phyloP scores from a whole-genome alignment of 495 filamentous ascomycete genomes.

The Durotheca rogersii region DNA sequence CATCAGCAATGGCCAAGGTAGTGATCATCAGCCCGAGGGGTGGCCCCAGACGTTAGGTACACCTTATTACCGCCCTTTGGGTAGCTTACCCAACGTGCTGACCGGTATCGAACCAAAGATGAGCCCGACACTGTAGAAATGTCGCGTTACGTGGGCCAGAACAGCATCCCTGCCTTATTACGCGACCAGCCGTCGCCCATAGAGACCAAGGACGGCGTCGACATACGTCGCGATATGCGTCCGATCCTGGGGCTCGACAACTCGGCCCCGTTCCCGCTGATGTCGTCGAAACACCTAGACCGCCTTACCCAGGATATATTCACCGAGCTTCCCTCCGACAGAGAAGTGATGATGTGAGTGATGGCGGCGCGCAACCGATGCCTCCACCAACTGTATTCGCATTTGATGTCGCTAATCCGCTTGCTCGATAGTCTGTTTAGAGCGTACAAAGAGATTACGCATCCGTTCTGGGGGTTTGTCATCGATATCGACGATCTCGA shows the following conservation, averaged over 20 bases:
- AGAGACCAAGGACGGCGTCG: conserved; percentile 48
- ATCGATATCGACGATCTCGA: conserved; percentile 68
- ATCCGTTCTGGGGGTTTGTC: conserved; percentile 78
- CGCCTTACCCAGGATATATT: conserved; percentile 72
- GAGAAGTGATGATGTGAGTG: conserved; percentile 57
- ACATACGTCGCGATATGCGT: conserved; percentile 65
- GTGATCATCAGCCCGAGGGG: conserved; percentile 43
- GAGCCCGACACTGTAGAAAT: conserved; percentile 65
- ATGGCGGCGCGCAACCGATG: conserved; percentile 5
- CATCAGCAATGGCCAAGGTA: conserved; percentile 39
- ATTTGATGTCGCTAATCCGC: not conserved
- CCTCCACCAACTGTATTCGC: not conserved
- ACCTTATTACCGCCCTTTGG: conserved; percentile 14
- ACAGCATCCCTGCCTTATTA: conserved; percentile 64
- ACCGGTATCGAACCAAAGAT: conserved; percentile 41
- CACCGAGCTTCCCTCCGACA: conserved; percentile 60
- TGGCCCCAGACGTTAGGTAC: conserved; percentile 44
- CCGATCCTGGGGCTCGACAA: conserved; percentile 82
- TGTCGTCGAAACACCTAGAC: conserved; percentile 69
- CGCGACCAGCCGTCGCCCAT: conserved; percentile 58
- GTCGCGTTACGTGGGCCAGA: conserved; percentile 65
- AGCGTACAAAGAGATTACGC: conserved; percentile 73
- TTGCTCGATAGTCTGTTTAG: conserved; percentile 59
- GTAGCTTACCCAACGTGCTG: conserved; percentile 9
- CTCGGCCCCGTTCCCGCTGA: conserved; percentile 82